Base-by-base conservation (phyloP, 177 flowering plant species). In the Telopea speciosissima region DNA sequence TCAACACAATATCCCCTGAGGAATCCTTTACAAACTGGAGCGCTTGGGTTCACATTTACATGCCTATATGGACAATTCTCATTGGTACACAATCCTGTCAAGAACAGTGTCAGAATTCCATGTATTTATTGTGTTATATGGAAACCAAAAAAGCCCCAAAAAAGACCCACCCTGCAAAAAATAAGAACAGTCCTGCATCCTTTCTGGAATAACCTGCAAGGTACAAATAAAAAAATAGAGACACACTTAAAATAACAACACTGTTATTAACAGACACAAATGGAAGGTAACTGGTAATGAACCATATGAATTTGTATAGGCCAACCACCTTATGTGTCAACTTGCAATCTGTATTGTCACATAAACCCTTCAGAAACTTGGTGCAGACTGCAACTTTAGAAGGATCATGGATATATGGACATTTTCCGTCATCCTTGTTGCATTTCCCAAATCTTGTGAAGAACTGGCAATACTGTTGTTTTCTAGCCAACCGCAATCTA, bases 381-480 rank as follows among this genome's bases (percentile, higher is more conserved):
- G 98, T 91, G 85, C 99, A 96, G 72, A 96, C 96, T 28, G 90
- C 97, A 63, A 93, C 81, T 83, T 96, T 96, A 59, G 90, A 86
- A 25, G 90, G 84, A 77, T 96, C 99, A 73, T 96, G 99, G 52
- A 96, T 88, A 72, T 88, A 96, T 5, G 96, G 92, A 68, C 99
- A 96, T 74, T 91, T 91, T 54, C 97, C 97, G 74, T 82, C 84
- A 63, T 81, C 88, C 78, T 91, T 93, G 73, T 89, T 93, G 84
- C 99, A 96, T 79, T 86, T 89, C 33, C 99, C 99, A 83, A 93
- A 96, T 80, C 97, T 83, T n/a, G 97, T 93, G 67, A 88, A 96
- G 77, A 96, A 96, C 79, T 89, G 99, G 79, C 99, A 96, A 73
- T 85, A 96, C 71, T 82, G 88, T 73, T 79, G 81, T 79, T 88